Percentiles rank a stretch among this genome's conserved stretches.
Conservation (phyloP, 352 stramenopile genomes). For the Phytophthora ohioensis region DNA sequence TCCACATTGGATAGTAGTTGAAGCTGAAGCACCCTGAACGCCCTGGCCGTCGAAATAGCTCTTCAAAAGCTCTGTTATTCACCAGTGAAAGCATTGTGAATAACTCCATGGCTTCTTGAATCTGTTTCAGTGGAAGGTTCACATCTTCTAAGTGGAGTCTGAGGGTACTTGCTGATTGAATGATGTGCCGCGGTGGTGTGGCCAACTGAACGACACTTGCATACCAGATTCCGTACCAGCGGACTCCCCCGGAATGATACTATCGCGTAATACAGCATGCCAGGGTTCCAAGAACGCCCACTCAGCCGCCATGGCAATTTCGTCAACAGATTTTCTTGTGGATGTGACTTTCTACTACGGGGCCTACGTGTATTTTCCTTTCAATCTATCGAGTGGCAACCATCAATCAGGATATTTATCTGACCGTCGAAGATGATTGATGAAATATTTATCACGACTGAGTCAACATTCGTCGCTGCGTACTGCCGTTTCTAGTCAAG, state of each 20-base stretch:
- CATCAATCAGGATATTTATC: no score
- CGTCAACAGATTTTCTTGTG: neutral
- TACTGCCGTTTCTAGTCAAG: no score
- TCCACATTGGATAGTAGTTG: neutral
- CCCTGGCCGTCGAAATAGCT: neutral
- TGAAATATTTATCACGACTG: no score
- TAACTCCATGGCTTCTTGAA: neutral
- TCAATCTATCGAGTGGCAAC: no score
- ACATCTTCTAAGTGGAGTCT: neutral
- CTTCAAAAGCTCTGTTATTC: neutral
- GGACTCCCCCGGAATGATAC: neutral
- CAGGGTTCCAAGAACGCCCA: neutral
- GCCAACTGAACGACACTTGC: neutral
- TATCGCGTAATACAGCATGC: neutral
- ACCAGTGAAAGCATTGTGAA: neutral
- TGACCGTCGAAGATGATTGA: no score
- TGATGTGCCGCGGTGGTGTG: neutral
- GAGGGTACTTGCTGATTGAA: neutral
- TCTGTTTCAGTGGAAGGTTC: neutral
- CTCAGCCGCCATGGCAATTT: neutral
- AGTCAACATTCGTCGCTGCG: no score
- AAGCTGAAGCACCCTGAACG: neutral
- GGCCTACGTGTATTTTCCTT: no score
- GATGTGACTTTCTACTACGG: no score
- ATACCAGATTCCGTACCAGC: neutral